Conservation (phyloP, 2,329 filamentous ascomycete species). For the Chaetomium olivaceum region DNA sequence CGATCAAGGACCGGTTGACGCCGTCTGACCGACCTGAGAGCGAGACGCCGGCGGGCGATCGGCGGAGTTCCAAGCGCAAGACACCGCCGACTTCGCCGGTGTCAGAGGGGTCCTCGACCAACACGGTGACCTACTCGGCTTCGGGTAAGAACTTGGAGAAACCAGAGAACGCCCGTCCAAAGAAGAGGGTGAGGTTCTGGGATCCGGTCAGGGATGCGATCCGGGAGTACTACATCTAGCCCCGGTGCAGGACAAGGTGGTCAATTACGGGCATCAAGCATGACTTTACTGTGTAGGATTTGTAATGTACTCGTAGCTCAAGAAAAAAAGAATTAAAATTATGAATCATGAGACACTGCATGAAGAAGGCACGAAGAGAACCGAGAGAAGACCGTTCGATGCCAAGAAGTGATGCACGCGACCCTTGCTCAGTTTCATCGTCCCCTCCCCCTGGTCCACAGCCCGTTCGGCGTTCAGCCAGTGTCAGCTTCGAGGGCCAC, state of each 20-base stretch:
- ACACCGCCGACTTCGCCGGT: not conserved
- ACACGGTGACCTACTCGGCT: not conserved
- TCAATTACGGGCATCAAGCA: not conserved
- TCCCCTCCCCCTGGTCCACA: not conserved
- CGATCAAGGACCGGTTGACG: not conserved
- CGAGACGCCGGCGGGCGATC: not conserved
- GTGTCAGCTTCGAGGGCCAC: not conserved
- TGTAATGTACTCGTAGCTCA: not conserved
- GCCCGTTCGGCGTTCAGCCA: slow-evolving; percentile 14
- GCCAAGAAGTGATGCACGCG: slow-evolving; percentile 4
- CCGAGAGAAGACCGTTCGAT: not conserved
- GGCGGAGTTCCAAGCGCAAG: not conserved
- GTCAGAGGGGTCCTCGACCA: not conserved
- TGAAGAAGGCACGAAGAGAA: not conserved
- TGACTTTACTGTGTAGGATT: not conserved
- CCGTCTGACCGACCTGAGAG: not conserved
- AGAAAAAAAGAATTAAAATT: not conserved
- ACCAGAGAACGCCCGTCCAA: not conserved
- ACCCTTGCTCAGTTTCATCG: not conserved
- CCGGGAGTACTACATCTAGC: too few relatives aligned
- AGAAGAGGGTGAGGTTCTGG: not conserved
- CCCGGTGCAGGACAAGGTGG: not conserved
- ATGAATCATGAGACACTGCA: too few relatives aligned
- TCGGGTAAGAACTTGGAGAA: not conserved
- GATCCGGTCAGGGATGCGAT: not conserved